Percentiles rank a stretch among this genome's conserved stretches.
phyloP scores from a whole-genome alignment of 2,329 filamentous ascomycete species.

The Ophiostoma perfectum region DNA sequence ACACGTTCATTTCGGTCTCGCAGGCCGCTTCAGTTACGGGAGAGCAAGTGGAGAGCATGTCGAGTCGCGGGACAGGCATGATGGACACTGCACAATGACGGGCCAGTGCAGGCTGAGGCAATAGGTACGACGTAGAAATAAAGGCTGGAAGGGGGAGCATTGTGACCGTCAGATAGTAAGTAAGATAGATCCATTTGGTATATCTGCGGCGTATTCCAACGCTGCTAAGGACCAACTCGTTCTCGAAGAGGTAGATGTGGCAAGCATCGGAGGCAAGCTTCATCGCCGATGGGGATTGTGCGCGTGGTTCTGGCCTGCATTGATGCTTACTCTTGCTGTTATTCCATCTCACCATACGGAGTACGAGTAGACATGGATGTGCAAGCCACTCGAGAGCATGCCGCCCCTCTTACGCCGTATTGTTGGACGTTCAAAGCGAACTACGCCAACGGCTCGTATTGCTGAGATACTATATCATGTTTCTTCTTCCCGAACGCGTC shows the following conservation, averaged over 20 bases:
- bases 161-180: not conserved
- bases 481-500: no score
- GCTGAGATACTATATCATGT: no score
- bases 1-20: not conserved
- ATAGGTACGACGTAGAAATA: not conserved
- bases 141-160: not conserved
- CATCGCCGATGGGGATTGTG: not conserved
- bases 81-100: not conserved
- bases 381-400: no score
- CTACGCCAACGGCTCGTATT: no score
- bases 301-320: no score
- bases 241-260: not conserved
- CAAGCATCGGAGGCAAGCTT: not conserved
- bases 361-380: no score
- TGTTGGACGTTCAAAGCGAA: no score
- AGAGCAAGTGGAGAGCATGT: not conserved
- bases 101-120: not conserved
- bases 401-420: no score
- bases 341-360: no score
- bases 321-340: no score
- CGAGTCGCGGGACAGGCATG: not conserved
- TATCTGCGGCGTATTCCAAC: not conserved
- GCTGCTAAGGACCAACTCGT: not conserved
- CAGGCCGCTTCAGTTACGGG: not conserved
- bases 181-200: not conserved